Percentiles rank a stretch among this genome's conserved stretches.
Evolutionary conservation across 164 flowering plant species (phyloP).

Genomic region (Vitis rupestris): DNA sequence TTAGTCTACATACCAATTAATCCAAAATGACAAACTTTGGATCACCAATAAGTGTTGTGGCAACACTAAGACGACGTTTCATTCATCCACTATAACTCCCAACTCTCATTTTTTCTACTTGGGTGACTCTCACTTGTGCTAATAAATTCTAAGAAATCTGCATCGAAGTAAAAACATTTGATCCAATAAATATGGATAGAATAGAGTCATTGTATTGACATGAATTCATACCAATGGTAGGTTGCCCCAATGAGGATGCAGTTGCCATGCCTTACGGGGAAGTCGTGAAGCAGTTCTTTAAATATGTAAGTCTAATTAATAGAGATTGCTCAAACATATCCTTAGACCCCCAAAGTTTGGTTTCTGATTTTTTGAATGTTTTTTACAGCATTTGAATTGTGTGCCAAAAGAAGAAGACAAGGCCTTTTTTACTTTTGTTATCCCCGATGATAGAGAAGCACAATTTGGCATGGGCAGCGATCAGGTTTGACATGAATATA

Average conservation of each 20-base stretch:
- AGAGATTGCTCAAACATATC: neutral
- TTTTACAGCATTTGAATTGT: conserved; percentile 65
- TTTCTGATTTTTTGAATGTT: conserved; percentile 17
- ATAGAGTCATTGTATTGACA: neutral
- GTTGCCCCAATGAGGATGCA: conserved; percentile 36
- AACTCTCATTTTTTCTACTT: conserved; percentile 70
- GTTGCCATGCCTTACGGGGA: conserved; percentile 30
- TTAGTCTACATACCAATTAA: conserved; percentile 50
- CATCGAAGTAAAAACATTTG: conserved; percentile 3
- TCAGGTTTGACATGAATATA: too few relatives aligned
- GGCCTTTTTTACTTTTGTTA: conserved; percentile 72
- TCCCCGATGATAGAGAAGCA: conserved; percentile 76
- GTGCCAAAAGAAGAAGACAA: conserved; percentile 80
- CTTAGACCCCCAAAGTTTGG: neutral
- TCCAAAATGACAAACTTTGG: conserved; percentile 71
- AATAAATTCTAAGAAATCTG: conserved; percentile 66
- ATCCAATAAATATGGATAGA: neutral
- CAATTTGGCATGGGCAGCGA: conserved; percentile 15
- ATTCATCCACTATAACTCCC: conserved; percentile 98
- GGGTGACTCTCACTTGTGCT: conserved; percentile 69
- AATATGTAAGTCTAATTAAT: conserved; percentile 35
- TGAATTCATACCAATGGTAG: conserved; percentile 23
- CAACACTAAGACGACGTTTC: conserved; percentile 88
- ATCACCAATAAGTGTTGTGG: conserved; percentile 73
- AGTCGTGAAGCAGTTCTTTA: conserved; percentile 78